phyloP scores from a whole-genome alignment of 2,329 filamentous ascomycete genomes.

The Arthroderma sp. region DNA sequence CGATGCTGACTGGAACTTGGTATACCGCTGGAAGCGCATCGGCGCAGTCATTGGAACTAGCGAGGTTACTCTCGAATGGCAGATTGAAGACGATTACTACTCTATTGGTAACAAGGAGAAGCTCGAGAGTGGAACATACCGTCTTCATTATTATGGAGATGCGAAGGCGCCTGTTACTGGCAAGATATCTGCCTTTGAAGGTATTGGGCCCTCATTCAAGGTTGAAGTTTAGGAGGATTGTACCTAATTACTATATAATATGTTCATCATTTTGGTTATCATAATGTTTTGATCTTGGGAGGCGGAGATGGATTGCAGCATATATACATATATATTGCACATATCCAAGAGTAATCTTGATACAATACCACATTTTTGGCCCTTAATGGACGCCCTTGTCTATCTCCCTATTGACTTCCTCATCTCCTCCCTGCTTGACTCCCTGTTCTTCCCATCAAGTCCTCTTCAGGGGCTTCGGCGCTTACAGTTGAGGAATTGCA shows the following conservation, averaged over 20 bases:
- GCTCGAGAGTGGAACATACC: constrained; percentile 52
- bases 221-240: constrained; percentile 18
- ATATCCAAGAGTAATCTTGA: not conserved
- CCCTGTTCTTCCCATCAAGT: too few species aligned
- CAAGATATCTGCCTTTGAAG: constrained; percentile 55
- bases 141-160: constrained; percentile 76
- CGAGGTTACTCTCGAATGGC: constrained; percentile 69
- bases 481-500: not conserved
- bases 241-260: not conserved
- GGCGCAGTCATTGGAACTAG: constrained; percentile 60
- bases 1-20: constrained; percentile 72
- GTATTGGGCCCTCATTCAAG: constrained; percentile 43
- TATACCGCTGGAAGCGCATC: constrained; percentile 67
- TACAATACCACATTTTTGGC: not conserved
- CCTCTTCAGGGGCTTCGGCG: not conserved
- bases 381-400: not conserved
- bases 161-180: constrained; percentile 52
- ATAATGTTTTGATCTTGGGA: not conserved
- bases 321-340: not conserved
- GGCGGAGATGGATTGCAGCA: not conserved
- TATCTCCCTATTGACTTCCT: too few species aligned
- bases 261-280: not conserved
- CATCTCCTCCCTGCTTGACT: too few species aligned
- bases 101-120: constrained; percentile 24
- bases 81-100: constrained; percentile 50